Percentiles rank a stretch among this genome's conserved stretches.
Conservation (phyloP, 306 rosid genomes). For the Adenanthera pavonina region DNA sequence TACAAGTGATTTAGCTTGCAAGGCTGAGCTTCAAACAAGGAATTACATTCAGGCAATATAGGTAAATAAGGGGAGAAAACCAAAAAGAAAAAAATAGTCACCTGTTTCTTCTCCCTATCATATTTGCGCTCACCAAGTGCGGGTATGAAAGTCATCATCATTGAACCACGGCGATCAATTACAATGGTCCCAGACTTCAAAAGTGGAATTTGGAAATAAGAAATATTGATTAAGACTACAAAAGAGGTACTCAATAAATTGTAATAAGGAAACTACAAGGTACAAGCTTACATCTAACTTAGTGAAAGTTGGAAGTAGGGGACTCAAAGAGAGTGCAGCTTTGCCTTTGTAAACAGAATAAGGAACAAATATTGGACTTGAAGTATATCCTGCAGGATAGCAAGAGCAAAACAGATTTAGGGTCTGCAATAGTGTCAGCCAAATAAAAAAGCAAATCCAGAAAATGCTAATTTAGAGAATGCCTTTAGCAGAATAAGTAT, state of each 20-base stretch:
- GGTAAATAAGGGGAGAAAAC: conserved; percentile 2
- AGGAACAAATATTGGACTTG: conserved; percentile 63
- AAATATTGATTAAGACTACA: conserved; percentile 14
- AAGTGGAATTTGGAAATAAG: conserved; percentile 34
- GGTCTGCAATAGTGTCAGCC: conserved; percentile 1
- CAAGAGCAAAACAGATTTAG: conserved; percentile 21
- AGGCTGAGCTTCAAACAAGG: not conserved
- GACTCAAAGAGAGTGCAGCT: conserved; percentile 80
- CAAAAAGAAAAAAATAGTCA: conserved; percentile 7
- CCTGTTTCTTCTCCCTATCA: conserved; percentile 62
- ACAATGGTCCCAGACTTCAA: conserved; percentile 60
- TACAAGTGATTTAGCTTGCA: not conserved
- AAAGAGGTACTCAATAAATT: conserved; percentile 8
- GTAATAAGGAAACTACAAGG: conserved; percentile 8
- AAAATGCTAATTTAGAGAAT: conserved; percentile 26
- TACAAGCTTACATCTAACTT: conserved; percentile 59
- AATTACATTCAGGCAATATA: not conserved
- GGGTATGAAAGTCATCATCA: conserved; percentile 58
- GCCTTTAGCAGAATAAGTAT: conserved; percentile 65
- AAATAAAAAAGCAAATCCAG: not conserved
- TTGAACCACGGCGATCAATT: conserved; percentile 64
- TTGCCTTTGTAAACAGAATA: conserved; percentile 85
- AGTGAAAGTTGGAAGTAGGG: conserved; percentile 83
- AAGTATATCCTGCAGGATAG: conserved; percentile 54
- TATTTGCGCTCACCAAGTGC: conserved; percentile 66